Base-by-base conservation (phyloP, 2,329 filamentous ascomycete genomes). In the Parafenestella ontariensis region DNA sequence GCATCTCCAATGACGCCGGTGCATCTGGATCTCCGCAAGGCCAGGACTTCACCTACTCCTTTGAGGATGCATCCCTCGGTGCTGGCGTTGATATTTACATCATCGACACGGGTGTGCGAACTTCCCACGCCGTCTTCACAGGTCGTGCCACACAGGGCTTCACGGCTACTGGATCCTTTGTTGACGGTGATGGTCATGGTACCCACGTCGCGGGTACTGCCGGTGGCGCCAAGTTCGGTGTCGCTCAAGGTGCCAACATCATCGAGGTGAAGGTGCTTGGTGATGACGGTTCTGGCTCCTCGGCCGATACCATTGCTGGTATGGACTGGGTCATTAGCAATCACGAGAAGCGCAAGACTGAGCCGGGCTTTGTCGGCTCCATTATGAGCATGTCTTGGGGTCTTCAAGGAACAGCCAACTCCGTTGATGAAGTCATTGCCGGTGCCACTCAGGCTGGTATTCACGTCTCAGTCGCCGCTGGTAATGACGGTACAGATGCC, bases 221-320 rank as follows among this genome's bases (percentile, higher is more conserved):
- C 24, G 79, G 69, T 24, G 79, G 78, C 21, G 62, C 68, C 18
- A 73, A 73, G 43, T 76, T 81, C 28, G 80, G 80, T 42, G 76
- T 82, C n/a, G 78, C 79, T n/a, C 75, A 75, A 36, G 76, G 76
- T 36, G 79, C 79, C 48, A 81, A 81, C 67, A 70, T 82, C 53
- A 76, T 76, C 43, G 81, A 81, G 42, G 80, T 86, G 55, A 84
- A 83, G 69, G 81, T 83, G 6, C 75, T 83, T 21, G 77, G 77
- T 44, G 73, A 72, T 29, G 67, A 79, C 11, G 79, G 80, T 41
- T 75, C 75, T 41, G 82, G 82, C 31, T 78, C 74, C 23, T 77
- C 74, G 46, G 72, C 75, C 18, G 76, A 77, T 61, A 81, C 82
- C 56, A 77, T 85, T 57, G 70, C 75, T 20, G 83, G 81, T 18